Evolutionary conservation across 2,329 filamentous ascomycete genomes (phyloP).

Genomic region (Colletotrichum agaves): DNA sequence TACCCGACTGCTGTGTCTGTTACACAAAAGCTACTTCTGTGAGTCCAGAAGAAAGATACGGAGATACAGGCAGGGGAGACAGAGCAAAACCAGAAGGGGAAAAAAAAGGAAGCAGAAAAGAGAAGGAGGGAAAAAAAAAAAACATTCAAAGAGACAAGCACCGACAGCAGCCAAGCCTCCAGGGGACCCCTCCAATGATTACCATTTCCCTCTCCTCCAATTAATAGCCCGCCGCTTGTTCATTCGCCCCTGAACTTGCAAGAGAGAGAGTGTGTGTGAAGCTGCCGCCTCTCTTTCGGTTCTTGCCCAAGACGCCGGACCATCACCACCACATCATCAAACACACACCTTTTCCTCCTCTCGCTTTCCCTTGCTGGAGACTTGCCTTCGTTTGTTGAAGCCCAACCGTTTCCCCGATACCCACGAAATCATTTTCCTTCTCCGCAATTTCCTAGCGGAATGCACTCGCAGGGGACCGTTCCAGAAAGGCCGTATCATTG

Average conservation of each 20-base stretch:
- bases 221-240: slow-evolving; percentile 34
- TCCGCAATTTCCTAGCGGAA: slow-evolving; percentile 22
- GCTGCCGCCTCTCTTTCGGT: slow-evolving; percentile 25
- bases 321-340: slow-evolving; percentile 7
- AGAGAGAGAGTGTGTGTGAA: slow-evolving; percentile 25
- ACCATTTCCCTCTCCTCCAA: slow-evolving; percentile 36
- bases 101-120: slow-evolving; percentile 9
- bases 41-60: not conserved
- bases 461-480: slow-evolving; percentile 16
- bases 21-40: slow-evolving; percentile 35
- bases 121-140: slow-evolving; percentile 11
- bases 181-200: slow-evolving; percentile 30
- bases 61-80: slow-evolving; percentile 18
- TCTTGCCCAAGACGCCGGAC: slow-evolving; percentile 20
- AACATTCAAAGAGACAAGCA: slow-evolving; percentile 22
- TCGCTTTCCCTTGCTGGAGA: slow-evolving; percentile 29
- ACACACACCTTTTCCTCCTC: slow-evolving; percentile 16
- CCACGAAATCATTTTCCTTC: slow-evolving; percentile 9
- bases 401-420: slow-evolving; percentile 12
- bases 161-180: slow-evolving; percentile 30
- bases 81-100: slow-evolving; percentile 10
- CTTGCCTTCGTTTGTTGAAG: slow-evolving; percentile 24
- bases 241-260: slow-evolving; percentile 34
- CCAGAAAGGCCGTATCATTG: slow-evolving; percentile 27
- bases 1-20: slow-evolving; percentile 35